These are phyloP conservation scores for Alternaria longipes DNA, from an alignment of 2,329 filamentous ascomycete genomes.

Conservation along the genomic window DNA sequence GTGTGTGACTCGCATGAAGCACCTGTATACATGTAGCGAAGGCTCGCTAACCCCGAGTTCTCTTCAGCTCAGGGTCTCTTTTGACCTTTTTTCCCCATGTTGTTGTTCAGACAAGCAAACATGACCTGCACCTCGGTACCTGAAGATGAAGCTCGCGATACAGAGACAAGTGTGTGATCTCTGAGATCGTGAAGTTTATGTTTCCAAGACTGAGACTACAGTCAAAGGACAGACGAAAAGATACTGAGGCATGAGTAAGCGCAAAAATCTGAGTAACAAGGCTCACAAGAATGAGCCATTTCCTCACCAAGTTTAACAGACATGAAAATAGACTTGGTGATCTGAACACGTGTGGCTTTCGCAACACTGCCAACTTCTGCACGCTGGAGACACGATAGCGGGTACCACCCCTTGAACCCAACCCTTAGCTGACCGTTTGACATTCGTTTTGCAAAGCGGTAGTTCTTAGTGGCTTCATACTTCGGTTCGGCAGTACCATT, in stretches of 20 bases:
- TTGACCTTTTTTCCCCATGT: not conserved
- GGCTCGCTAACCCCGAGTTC: not conserved
- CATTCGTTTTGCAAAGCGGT: constrained; percentile 2
- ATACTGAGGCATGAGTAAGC: not conserved
- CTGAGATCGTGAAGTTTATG: not conserved
- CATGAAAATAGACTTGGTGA: not conserved
- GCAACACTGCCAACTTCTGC: not conserved
- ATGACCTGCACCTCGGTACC: not conserved
- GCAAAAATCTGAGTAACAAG: not conserved
- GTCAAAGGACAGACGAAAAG: too few species aligned
- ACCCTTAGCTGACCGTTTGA: not conserved
- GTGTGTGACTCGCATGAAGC: not conserved
- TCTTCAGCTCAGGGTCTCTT: not conserved
- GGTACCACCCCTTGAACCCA: not conserved
- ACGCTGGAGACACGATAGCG: not conserved
- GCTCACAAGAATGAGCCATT: not conserved
- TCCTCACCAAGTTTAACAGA: not conserved
- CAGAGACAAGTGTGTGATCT: not conserved
- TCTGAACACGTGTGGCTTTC: not conserved
- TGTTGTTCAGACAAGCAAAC: constrained; percentile 1
- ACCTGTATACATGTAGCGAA: not conserved
- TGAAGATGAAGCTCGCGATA: not conserved
- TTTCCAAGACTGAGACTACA: not conserved
- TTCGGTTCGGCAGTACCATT: constrained; percentile 1
- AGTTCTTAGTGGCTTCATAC: not conserved